Percentiles rank a stretch among this genome's conserved stretches.
Evolutionary conservation across 768 basidiomycete species (phyloP).

Genomic region (Coprinopsis sp.): DNA sequence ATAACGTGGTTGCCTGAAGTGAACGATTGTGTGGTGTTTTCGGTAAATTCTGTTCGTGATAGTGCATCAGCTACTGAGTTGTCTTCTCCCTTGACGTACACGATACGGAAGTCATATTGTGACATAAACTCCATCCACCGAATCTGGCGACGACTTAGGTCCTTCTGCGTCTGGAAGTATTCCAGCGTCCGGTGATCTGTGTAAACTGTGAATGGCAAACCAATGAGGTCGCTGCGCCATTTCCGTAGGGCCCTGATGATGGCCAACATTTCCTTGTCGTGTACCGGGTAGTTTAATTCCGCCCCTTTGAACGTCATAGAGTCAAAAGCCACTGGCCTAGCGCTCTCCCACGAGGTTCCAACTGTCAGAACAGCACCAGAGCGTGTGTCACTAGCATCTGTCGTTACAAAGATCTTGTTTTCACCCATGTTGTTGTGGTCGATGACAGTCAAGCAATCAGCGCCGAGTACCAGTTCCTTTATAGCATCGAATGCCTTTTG

Average conservation of each 20-base stretch:
- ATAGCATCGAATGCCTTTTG: conserved; percentile 17
- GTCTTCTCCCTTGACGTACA: conserved; percentile 29
- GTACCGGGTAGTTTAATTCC: conserved; percentile 31
- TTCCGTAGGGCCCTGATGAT: conserved; percentile 27
- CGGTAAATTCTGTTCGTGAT: conserved; percentile 19
- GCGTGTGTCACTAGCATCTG: conserved; percentile 24
- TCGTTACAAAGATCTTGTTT: conserved; percentile 29
- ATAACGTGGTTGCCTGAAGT: neutral
- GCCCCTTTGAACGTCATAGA: conserved; percentile 23
- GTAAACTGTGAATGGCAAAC: conserved; percentile 20
- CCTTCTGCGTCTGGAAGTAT: conserved; percentile 25
- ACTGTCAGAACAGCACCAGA: conserved; percentile 27
- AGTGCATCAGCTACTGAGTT: conserved; percentile 36
- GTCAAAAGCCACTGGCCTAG: conserved; percentile 30
- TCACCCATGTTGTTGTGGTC: conserved; percentile 13
- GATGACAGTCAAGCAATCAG: conserved; percentile 11
- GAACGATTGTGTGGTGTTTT: neutral
- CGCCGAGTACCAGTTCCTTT: conserved; percentile 10
- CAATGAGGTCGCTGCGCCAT: conserved; percentile 23
- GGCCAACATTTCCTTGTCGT: conserved; percentile 35
- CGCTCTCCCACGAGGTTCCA: conserved; percentile 25
- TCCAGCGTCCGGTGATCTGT: conserved; percentile 36
- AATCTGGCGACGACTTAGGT: conserved; percentile 28
- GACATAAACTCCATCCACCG: conserved; percentile 32
- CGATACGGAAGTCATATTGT: conserved; percentile 29